Base-by-base conservation (phyloP, 306 rosid genomes). In the Sophora flavescens region DNA sequence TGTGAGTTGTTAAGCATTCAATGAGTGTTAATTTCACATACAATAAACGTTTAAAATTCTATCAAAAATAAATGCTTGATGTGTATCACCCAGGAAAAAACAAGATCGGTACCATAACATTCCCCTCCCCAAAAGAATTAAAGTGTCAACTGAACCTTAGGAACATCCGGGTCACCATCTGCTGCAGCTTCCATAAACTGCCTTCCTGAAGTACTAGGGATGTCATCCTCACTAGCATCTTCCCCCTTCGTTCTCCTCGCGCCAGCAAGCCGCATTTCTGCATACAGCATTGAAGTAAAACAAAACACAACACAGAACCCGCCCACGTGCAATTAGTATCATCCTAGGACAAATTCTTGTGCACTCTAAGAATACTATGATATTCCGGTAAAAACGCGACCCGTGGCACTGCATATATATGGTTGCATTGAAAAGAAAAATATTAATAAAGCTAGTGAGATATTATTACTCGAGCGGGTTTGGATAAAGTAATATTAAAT, bases 161-260 rank as follows among this genome's bases (percentile, higher is more conserved):
- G 67, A 84, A 74, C 78, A 83, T 83, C 90, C 5, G 84, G 81
- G 72, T 90, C 92, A 15, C 84, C 81, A 50, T 81, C 84, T 16
- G 90, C 76, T 14, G 90, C 76, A 17, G 76, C 76, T 54, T 95
- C 99, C 1, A 70, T 51, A 71, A 89, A 93, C 51, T 91, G 97
- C 88, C 99, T 83, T 81, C 99, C 99, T 0, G 97, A 95, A 47
- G 99, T 95, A 86, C 97, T 92, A 17, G 99, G 99, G 76, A 88
- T 74, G 56, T 95, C 99, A 82, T 92, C 99, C 67, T 95, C 99
- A 68, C 88, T 82, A 80, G 87, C 77, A 70, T 92, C 97, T 28
- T 95, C 99, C 14, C 82, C 84, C 86, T 89, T 95, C 1, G 89
- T 87, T 84, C 85, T 81, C 86, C 93, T 92, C 51, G 96, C 97